A percentile compares a stretch with the other conserved stretches of the same genome.
phyloP scores from a whole-genome alignment of 495 filamentous ascomycete species.

The Monascus purpureus region DNA sequence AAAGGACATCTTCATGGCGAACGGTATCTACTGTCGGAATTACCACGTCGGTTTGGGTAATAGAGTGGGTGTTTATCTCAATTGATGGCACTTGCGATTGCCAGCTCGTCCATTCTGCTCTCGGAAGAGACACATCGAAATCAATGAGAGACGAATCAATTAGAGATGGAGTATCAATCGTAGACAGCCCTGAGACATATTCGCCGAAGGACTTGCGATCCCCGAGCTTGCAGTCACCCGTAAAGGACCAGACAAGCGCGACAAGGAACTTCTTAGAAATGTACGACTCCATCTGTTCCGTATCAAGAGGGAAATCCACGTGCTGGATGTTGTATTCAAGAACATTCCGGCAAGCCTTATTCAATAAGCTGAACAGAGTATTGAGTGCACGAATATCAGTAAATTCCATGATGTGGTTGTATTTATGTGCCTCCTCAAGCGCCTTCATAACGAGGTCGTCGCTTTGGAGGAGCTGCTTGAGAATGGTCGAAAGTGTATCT shows the following conservation, averaged over 20 bases:
- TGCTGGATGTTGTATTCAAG: constrained; percentile 94
- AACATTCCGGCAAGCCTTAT: constrained; percentile 80
- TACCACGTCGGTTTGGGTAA: constrained; percentile 93
- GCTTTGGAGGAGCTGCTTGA: constrained; percentile 58
- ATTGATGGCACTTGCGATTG: constrained; percentile 85
- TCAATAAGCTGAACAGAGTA: constrained; percentile 87
- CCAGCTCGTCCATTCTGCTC: constrained; percentile 82
- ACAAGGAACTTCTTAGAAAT: constrained; percentile 86
- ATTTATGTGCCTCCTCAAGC: constrained; percentile 59
- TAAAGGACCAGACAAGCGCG: constrained; percentile 84
- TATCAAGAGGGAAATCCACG: constrained; percentile 80
- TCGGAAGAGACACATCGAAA: constrained; percentile 77
- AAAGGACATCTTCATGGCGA: constrained; percentile 92
- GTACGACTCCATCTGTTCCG: constrained; percentile 76
- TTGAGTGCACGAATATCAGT: constrained; percentile 79
- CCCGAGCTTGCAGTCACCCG: constrained; percentile 79
- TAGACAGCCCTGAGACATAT: constrained; percentile 61
- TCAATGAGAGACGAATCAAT: constrained; percentile 80
- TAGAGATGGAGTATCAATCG: constrained; percentile 65
- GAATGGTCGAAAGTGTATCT: constrained; percentile 56
- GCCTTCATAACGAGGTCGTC: constrained; percentile 66
- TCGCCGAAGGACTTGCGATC: constrained; percentile 86
- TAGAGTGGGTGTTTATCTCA: constrained; percentile 93
- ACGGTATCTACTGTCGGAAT: constrained; percentile 96
- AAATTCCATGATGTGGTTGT: constrained; percentile 97